Percentiles rank a stretch among this genome's conserved stretches.
These are phyloP conservation scores for Pyrus bretschneideri DNA, from an alignment of 306 rosid species.

Conservation along the genomic window DNA sequence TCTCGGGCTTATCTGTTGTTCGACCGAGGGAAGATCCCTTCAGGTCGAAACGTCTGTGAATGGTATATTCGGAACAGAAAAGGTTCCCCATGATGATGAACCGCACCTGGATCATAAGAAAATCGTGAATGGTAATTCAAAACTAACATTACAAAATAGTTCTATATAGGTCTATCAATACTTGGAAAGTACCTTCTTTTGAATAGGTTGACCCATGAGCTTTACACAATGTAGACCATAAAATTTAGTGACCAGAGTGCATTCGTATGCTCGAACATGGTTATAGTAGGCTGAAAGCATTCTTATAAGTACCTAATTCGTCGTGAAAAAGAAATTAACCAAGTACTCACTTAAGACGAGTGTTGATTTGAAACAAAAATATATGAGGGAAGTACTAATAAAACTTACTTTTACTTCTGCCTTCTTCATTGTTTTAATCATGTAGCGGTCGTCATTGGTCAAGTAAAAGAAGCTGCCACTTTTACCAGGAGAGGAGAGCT, in stretches of 20 bases:
- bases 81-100: slow-evolving; percentile 95
- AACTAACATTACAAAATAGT: neutral
- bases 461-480: slow-evolving; percentile 96
- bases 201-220: slow-evolving; percentile 56
- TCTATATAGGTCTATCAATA: neutral
- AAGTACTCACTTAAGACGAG: neutral
- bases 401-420: slow-evolving; percentile 85
- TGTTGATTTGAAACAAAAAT: slow-evolving; percentile 4
- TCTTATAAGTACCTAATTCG: slow-evolving; percentile 57
- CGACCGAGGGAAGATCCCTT: slow-evolving; percentile 95
- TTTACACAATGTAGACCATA: slow-evolving; percentile 93
- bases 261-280: slow-evolving; percentile 62
- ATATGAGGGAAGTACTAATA: neutral
- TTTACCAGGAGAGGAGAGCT: slow-evolving; percentile 91
- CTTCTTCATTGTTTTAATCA: slow-evolving; percentile 90
- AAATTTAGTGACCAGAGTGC: slow-evolving; percentile 69
- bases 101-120: slow-evolving; percentile 47
- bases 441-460: slow-evolving; percentile 90
- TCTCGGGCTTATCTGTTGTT: slow-evolving; percentile 58
- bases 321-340: neutral
- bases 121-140: neutral
- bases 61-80: slow-evolving; percentile 51
- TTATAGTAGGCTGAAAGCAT: slow-evolving; percentile 86
- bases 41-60: slow-evolving; percentile 80
- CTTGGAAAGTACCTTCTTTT: slow-evolving; percentile 58